Evolutionary conservation across 108 stramenopile species (phyloP).

Genomic region (Cyclotella atomus): DNA sequence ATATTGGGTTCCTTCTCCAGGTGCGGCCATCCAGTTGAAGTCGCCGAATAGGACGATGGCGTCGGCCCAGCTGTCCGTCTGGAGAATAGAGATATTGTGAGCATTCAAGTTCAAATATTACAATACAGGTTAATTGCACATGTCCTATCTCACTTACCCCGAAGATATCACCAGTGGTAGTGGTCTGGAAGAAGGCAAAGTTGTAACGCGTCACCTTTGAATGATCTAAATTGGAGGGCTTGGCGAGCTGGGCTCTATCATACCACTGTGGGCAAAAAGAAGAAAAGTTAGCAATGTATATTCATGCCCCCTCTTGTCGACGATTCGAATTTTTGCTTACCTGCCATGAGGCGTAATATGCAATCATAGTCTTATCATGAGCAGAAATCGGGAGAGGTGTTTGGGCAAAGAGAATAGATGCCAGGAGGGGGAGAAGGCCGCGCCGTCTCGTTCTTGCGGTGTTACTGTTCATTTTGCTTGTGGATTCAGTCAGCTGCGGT

Average conservation of each 20-base stretch:
- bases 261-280: no score
- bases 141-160: no score
- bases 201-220: slow-evolving; percentile 44
- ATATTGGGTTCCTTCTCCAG: neutral
- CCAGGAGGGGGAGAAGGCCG: neutral
- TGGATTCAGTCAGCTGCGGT: no score
- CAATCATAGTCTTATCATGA: slow-evolving; percentile 32
- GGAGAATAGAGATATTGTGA: no score
- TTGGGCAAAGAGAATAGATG: neutral
- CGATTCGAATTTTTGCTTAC: no score
- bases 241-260: slow-evolving; percentile 36
- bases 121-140: no score
- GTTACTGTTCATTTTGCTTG: no score
- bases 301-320: no score
- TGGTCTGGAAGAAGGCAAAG: slow-evolving; percentile 53
- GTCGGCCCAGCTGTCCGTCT: slow-evolving; percentile 47
- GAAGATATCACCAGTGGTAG: slow-evolving; percentile 31
- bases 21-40: neutral
- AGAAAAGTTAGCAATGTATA: no score
- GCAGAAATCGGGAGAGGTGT: neutral
- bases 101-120: no score
- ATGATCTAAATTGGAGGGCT: slow-evolving; percentile 40
- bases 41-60: slow-evolving; percentile 34
- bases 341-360: slow-evolving; percentile 51
- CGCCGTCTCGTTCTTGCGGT: neutral